Conservation (phyloP, 345 rosid species). For the Euphorbia lathyris region DNA sequence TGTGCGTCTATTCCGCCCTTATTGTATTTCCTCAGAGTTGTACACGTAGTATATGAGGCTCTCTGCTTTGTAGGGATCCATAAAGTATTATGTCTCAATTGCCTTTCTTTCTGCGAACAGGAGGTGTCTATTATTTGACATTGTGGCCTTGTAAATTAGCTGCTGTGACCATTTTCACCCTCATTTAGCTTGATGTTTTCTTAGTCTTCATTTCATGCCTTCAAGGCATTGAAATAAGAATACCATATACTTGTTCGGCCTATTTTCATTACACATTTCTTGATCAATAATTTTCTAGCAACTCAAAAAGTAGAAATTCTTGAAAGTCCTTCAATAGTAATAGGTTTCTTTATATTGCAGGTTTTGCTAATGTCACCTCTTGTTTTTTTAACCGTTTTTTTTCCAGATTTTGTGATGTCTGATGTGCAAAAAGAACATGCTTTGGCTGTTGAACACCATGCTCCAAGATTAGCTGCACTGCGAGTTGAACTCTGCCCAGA, state of each 20-base stretch:
- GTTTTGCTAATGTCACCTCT: not conserved
- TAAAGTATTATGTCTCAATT: not conserved
- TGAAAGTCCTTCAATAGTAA: not conserved
- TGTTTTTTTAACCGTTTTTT: not conserved
- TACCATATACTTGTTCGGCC: not conserved
- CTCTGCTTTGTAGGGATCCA: not conserved
- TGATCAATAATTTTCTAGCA: not conserved
- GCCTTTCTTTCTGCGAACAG: not conserved
- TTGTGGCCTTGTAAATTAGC: not conserved
- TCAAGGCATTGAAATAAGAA: conserved; percentile 1
- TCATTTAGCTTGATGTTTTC: not conserved
- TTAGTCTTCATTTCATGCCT: not conserved
- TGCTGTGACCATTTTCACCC: not conserved
- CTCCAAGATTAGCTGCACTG: conserved; percentile 75
- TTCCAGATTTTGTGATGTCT: conserved; percentile 81
- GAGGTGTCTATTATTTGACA: not conserved
- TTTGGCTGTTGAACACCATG: conserved; percentile 71
- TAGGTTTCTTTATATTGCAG: not conserved
- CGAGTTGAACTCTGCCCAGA: conserved; percentile 88
- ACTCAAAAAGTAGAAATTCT: not conserved
- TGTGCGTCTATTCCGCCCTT: not conserved
- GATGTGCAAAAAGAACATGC: conserved; percentile 94
- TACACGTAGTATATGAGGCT: not conserved
- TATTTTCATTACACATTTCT: not conserved
- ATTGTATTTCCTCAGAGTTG: not conserved